phyloP scores from a whole-genome alignment of 306 rosid genomes.

The Elaeagnus macrophylla region DNA sequence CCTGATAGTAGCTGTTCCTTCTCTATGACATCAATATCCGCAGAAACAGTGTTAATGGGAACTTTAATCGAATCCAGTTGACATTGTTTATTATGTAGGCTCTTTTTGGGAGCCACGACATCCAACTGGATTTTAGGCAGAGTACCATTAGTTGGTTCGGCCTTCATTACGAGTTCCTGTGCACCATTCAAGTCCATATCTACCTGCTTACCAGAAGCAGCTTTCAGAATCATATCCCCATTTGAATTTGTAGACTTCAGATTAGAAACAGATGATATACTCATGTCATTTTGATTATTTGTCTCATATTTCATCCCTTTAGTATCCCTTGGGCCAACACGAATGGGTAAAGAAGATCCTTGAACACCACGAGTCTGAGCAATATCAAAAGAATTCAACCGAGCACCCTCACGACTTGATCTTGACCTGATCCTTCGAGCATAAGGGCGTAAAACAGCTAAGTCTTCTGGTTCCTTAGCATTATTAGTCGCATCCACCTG shows the following conservation, averaged over 20 bases:
- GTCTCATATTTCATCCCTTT: constrained; percentile 45
- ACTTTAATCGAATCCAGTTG: constrained; percentile 31
- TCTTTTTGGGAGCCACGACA: constrained; percentile 28
- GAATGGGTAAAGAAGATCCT: constrained; percentile 30
- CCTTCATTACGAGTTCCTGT: constrained; percentile 25
- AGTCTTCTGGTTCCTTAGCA: constrained; percentile 88
- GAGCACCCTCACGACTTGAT: constrained; percentile 68
- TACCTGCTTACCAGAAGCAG: constrained; percentile 32
- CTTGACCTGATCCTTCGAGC: constrained; percentile 92
- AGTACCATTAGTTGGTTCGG: constrained; percentile 28
- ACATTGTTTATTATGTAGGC: constrained; percentile 32
- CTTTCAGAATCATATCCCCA: constrained; percentile 43
- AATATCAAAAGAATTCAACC: constrained; percentile 31
- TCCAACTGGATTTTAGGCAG: constrained; percentile 46
- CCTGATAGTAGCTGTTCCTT: constrained; percentile 30
- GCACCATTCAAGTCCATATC: constrained; percentile 43
- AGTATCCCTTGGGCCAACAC: constrained; percentile 49
- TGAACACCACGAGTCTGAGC: constrained; percentile 28
- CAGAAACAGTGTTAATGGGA: constrained; percentile 31
- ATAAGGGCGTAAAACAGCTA: constrained; percentile 86
- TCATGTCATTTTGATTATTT: constrained; percentile 51
- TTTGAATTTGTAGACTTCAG: constrained; percentile 54
- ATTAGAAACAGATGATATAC: constrained; percentile 43
- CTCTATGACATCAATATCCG: constrained; percentile 41
- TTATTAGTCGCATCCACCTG: constrained; percentile 73